Evolutionary conservation across 345 rosid species (phyloP), one percentile per base, ranked within the genome.

Genomic region (Erucastrum elatum): DNA sequence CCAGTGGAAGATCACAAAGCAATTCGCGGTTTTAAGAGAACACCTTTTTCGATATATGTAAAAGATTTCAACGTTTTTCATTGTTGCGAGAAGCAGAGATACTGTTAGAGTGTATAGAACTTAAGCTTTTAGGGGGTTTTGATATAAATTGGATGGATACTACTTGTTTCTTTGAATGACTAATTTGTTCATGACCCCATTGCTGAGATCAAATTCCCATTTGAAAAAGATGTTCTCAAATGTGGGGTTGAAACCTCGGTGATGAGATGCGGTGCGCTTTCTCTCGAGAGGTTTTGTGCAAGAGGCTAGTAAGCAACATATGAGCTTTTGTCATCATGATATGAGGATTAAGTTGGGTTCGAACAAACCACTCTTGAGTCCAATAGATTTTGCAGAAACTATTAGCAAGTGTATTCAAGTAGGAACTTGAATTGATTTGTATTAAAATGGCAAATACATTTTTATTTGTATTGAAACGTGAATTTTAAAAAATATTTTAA

Each of bases 11-110:
- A 86, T 77, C 84, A 41, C 90, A 88, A 41, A 81, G 84, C 70
- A 90, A 84, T 68, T 74, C 91, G 8, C 86, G 98, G 81, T 91
- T 90, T 82, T 90, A 55, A 81, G 69, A 58, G 3, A 41, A 55
- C 1, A 3, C 37, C 21, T 6, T 74, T 53, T 39, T 13, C 16
- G 7, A 44, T 44, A 0, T 74, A 51, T 80, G 79, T 55, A 63
- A 5, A 74, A 70, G 71, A 35, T 74, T 79, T 49, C 27, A 25
- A 58, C 37, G 15, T 41, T 68, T 76, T 44, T n/a, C 53, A 44
- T 76, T 76, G 2, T 68, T 76, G 31, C 29, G 21, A 59, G 13
- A 31, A 4, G 25, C 56, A 41, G 34, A 56, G 39, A 56, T 1
- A 21, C 26, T 72, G 21, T 17, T 58, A 44, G 70, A 77, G 56